Base-by-base conservation (phyloP, 306 rosid species). In the Prunus mongolica region DNA sequence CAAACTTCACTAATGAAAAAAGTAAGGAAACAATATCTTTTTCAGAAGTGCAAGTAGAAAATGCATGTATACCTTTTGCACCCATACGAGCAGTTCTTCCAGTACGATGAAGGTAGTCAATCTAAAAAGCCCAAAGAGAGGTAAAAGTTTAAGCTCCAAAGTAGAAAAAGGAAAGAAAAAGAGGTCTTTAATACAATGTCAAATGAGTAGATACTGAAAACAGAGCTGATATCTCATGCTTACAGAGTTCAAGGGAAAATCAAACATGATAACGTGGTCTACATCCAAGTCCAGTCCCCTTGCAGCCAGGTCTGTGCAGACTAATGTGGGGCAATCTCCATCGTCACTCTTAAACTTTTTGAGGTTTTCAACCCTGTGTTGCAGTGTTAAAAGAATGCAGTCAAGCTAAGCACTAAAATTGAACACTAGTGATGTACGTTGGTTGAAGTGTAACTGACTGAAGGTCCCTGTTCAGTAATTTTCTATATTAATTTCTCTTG, bases 1-100 rank as follows among this genome's bases (percentile, higher is more conserved):
- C 3, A 0, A 25, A 49, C 3, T 25, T 9, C 28, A 52, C 27
- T 9, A 76, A 46, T 52, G 38, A 60, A 18, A 68, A 62, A 16
- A 66, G 62, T 54, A 50, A 75, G 3, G 55, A 24, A 14, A 55
- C 15, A 20, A 56, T 3, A 60, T 20, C 7, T 1, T 45, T 60
- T 49, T n/a, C n/a, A 2, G 12, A 75, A 15, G 2, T 34, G 14
- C 56, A 66, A 44, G 30, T 41, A 73, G 12, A 34, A 50, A 65
- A 62, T 38, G 34, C 28, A 54, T 65, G 55, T 52, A 16, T 69
- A 93, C 98, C 98, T 91, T 93, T 91, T 56, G 97, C 97, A 73
- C 98, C 97, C 98, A 93, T 93, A 10, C 98, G 98, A 77, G 98
- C 98, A 4, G 97, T 93, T 91, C 98, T 93, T 58, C 98, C 98